A percentile compares a stretch with the other conserved stretches of the same genome.
These are phyloP conservation scores for Gaultheria prostrata DNA, from an alignment of 148 eudicot genomes.

Conservation along the genomic window DNA sequence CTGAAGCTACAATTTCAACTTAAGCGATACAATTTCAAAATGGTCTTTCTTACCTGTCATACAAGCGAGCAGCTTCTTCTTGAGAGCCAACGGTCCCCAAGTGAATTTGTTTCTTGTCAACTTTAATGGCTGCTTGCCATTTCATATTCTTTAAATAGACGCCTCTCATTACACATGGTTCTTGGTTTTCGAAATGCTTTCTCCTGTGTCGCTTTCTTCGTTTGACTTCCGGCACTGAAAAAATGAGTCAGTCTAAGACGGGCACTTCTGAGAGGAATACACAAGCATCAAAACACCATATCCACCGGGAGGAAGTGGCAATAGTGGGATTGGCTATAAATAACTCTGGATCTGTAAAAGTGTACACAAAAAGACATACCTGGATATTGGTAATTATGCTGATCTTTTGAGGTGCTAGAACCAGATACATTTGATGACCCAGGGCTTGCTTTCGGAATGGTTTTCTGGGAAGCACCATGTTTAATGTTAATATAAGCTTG, in stretches of 20 bases:
- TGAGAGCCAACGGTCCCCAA: slow-evolving; percentile 84
- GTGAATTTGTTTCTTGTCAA: slow-evolving; percentile 93
- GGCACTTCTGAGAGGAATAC: neutral
- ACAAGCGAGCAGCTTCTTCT: slow-evolving; percentile 82
- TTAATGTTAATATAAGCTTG: neutral
- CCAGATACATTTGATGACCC: slow-evolving; percentile 40
- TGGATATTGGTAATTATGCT: slow-evolving; percentile 35
- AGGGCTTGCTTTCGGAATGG: slow-evolving; percentile 20
- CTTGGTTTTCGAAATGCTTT: slow-evolving; percentile 54
- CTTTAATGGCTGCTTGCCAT: slow-evolving; percentile 99
- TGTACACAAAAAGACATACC: slow-evolving; percentile 25
- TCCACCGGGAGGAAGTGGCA: neutral
- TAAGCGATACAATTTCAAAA: neutral
- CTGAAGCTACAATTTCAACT: neutral
- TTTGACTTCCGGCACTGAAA: slow-evolving; percentile 54
- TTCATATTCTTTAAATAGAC: slow-evolving; percentile 89
- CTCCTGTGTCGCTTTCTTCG: slow-evolving; percentile 70
- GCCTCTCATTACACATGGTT: slow-evolving; percentile 60
- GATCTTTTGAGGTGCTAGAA: slow-evolving; percentile 40
- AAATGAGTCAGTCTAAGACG: neutral
- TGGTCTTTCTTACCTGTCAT: slow-evolving; percentile 61
- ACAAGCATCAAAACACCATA: neutral
- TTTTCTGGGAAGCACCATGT: slow-evolving; percentile 29
- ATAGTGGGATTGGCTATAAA: neutral
- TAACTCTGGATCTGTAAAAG: neutral